Evolutionary conservation across 345 rosid species (phyloP).

Genomic region (Rubroshorea leprosula): DNA sequence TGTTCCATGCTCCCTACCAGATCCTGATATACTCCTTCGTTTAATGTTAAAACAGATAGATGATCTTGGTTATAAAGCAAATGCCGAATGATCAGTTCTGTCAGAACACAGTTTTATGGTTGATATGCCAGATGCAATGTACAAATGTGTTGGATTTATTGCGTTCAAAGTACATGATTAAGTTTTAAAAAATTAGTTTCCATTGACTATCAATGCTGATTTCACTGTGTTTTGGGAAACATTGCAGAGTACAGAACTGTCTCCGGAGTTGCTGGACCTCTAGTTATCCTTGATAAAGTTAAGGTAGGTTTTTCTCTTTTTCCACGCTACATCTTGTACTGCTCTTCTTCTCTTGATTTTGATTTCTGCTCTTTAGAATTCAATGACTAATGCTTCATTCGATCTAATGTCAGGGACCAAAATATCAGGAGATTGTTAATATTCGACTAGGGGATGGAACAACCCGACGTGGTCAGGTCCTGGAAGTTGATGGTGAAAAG

Average conservation of each 20-base stretch:
- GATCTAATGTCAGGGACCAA: constrained; percentile 58
- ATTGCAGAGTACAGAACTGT: constrained; percentile 87
- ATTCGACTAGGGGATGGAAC: constrained; percentile 88
- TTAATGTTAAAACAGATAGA: background rate
- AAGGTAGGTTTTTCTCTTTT: constrained; percentile 39
- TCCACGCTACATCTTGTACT: background rate
- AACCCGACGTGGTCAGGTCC: constrained; percentile 84
- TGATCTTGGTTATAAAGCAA: background rate
- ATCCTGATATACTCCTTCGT: background rate
- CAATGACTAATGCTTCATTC: background rate
- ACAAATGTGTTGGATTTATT: background rate
- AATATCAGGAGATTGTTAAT: constrained; percentile 92
- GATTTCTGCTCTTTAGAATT: constrained; percentile 1
- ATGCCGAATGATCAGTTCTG: background rate
- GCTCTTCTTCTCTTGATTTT: background rate
- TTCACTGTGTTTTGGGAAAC: constrained; percentile 8
- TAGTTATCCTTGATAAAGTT: constrained; percentile 92
- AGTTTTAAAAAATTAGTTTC: background rate
- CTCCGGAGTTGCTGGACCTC: constrained; percentile 98
- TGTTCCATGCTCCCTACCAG: background rate
- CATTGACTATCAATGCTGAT: background rate
- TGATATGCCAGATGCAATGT: constrained; percentile 1
- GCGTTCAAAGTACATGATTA: background rate
- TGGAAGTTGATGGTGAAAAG: constrained; percentile 97
- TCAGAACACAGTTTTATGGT: background rate